Evolutionary conservation across 139 green algal genomes (phyloP).

Genomic region (Coelastrella sp.): DNA sequence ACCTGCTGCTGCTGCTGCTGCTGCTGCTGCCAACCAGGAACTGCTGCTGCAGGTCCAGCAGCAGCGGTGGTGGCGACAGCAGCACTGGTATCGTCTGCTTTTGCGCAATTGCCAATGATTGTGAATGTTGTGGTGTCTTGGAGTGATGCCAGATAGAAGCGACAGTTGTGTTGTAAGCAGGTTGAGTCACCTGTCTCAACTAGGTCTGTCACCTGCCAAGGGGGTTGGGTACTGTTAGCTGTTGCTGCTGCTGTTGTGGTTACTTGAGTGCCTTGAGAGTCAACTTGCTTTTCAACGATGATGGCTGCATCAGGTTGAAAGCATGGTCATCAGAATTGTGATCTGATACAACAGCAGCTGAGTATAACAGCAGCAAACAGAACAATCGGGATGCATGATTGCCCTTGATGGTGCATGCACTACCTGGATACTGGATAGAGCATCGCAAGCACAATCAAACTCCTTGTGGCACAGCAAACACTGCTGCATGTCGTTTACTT

Average conservation of each 20-base stretch:
- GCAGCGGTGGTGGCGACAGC: neutral
- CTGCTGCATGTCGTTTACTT: neutral
- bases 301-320: neutral
- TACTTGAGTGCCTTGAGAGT: too few species aligned
- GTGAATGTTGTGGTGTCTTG: constrained; percentile 16
- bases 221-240: neutral
- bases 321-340: too few species aligned
- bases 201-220: constrained; percentile 5
- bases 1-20: neutral
- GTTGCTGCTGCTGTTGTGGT: neutral
- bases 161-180: neutral
- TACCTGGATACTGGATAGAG: too few species aligned
- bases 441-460: neutral
- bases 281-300: neutral
- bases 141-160: constrained; percentile 20
- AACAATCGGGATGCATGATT: too few species aligned
- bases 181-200: constrained; percentile 2
- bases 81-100: neutral
- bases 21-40: constrained; percentile 4
- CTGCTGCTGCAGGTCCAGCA: neutral
- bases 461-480: neutral
- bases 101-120: too few species aligned
- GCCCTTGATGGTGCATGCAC: too few species aligned
- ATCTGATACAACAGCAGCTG: too few species aligned
- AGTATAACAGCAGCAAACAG: too few species aligned